Evolutionary conservation across 2,329 filamentous ascomycete genomes (phyloP).

Genomic region (Septoria linicola): DNA sequence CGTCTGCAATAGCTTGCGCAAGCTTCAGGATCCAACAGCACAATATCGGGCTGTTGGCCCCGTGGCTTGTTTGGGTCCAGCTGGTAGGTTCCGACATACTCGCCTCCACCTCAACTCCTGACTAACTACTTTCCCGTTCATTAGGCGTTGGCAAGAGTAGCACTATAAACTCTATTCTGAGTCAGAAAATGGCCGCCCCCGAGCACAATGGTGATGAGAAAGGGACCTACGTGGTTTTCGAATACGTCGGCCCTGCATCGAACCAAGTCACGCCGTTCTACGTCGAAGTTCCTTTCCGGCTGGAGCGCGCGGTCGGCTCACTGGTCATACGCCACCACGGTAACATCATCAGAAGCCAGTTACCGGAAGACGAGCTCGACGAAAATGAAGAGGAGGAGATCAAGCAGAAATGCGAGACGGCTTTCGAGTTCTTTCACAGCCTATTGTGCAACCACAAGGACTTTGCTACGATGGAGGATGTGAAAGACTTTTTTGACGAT

Average conservation of each 20-base stretch:
- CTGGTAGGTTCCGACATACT: too few species aligned
- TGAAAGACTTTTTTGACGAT: conserved; percentile 5
- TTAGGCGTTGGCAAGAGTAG: too few species aligned
- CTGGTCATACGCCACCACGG: background rate
- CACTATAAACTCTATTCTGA: background rate
- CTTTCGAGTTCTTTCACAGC: conserved; percentile 14
- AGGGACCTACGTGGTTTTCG: conserved; percentile 17
- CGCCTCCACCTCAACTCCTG: too few species aligned
- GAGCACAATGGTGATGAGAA: background rate
- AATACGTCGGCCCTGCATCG: conserved; percentile 3
- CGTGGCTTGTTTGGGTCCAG: background rate
- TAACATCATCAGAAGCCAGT: background rate
- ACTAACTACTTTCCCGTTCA: too few species aligned
- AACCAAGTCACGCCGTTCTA: background rate
- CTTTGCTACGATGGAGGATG: conserved; percentile 6
- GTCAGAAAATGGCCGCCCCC: background rate
- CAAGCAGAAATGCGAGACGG: background rate
- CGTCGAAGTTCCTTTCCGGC: background rate
- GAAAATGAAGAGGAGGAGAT: background rate
- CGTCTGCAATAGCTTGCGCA: background rate
- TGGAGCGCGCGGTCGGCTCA: background rate
- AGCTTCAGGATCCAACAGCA: background rate
- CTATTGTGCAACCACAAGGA: conserved; percentile 14
- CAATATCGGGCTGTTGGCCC: background rate
- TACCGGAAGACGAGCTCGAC: conserved; percentile 1